Percentiles rank a stretch among this genome's conserved stretches.
Conservation (phyloP, 176 grass and related monocot species). For the Neostapfia colusana region DNA sequence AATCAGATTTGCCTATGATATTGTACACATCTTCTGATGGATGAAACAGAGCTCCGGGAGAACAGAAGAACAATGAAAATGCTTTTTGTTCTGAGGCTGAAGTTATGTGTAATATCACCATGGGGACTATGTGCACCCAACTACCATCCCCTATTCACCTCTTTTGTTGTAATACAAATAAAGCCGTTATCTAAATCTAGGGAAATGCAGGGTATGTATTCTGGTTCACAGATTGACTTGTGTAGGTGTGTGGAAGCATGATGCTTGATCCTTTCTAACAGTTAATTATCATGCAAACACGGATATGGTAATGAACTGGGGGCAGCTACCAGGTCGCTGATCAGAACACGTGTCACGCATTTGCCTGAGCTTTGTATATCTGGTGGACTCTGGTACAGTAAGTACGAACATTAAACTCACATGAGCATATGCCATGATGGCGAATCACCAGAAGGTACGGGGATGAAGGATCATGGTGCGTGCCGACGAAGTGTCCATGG, state of each 20-base stretch:
- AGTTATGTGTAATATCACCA: neutral
- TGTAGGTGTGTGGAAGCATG: neutral
- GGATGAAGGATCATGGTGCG: neutral
- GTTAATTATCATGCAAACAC: neutral
- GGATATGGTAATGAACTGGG: neutral
- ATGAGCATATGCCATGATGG: neutral
- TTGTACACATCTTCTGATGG: constrained; percentile 88
- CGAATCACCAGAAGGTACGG: neutral
- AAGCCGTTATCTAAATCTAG: constrained; percentile 1
- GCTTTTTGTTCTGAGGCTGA: neutral
- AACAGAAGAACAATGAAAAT: neutral
- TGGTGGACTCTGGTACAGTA: neutral
- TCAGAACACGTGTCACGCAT: neutral
- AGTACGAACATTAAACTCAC: neutral
- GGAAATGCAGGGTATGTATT: neutral
- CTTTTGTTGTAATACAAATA: neutral
- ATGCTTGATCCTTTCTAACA: neutral
- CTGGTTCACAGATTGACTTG: neutral
- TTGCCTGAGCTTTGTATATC: neutral
- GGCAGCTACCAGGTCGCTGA: neutral
- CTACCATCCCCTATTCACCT: neutral
- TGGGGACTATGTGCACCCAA: neutral
- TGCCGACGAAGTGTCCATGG: neutral
- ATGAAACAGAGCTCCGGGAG: constrained; percentile 14
- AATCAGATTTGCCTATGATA: constrained; percentile 81